Conservation (phyloP, 208 protist species). For the Trypanosoma brucei region DNA sequence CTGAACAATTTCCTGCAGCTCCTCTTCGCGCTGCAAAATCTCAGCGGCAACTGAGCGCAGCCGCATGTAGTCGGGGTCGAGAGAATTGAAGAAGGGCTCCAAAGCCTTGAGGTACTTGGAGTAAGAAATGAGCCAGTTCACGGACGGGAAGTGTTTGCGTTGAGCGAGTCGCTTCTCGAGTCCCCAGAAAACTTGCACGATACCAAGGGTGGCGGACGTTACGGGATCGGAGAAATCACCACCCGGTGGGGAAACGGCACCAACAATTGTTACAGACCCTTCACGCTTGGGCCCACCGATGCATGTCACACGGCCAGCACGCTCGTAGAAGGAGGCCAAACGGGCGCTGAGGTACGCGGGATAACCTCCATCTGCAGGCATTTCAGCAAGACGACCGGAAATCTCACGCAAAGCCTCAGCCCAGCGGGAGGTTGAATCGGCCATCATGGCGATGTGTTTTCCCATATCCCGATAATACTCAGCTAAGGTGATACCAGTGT, state of each 20-base stretch:
- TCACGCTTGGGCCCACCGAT: slow-evolving; percentile 94
- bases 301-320: slow-evolving; percentile 93
- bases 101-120: slow-evolving; percentile 98
- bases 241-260: slow-evolving; percentile 98
- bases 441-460: slow-evolving; percentile 99
- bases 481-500: slow-evolving; percentile 99
- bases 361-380: slow-evolving; percentile 99
- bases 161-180: slow-evolving; percentile 99
- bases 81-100: slow-evolving; percentile 96
- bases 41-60: slow-evolving; percentile 91
- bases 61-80: slow-evolving; percentile 94
- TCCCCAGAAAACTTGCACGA: slow-evolving; percentile 99
- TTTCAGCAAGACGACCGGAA: slow-evolving; percentile 99
- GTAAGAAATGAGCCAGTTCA: slow-evolving; percentile 99
- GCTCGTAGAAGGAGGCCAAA: slow-evolving; percentile 99
- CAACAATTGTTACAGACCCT: slow-evolving; percentile 99
- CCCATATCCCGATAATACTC: slow-evolving; percentile 99
- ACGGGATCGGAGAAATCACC: slow-evolving; percentile 99
- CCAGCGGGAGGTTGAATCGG: slow-evolving; percentile 99
- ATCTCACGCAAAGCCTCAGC: slow-evolving; percentile 99
- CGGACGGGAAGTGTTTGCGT: slow-evolving; percentile 99
- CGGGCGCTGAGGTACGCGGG: slow-evolving; percentile 99
- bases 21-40: slow-evolving; percentile 99
- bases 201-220: slow-evolving; percentile 98
- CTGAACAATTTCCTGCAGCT: slow-evolving; percentile 99